Percentiles rank a stretch among this genome's conserved stretches.
Evolutionary conservation across 495 filamentous ascomycete genomes (phyloP).

Genomic region (Apodospora peruviana): DNA sequence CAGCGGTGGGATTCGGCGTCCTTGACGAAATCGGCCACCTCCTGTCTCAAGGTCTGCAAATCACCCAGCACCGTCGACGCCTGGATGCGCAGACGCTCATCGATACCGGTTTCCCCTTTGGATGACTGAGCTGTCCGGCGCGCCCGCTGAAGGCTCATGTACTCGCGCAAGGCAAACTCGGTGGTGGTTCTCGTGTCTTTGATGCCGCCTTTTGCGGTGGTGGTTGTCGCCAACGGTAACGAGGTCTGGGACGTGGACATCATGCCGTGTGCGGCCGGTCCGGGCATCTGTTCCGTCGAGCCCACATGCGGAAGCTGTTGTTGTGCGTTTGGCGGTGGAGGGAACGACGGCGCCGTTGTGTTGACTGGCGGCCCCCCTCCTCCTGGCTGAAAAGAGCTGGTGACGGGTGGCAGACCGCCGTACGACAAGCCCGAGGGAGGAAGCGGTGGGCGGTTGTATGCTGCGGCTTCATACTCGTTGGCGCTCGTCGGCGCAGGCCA

Average conservation of each 20-base stretch:
- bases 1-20: conserved; percentile 33
- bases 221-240: conserved; percentile 5
- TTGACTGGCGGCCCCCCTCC: conserved; percentile 12
- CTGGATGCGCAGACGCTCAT: conserved; percentile 30
- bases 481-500: neutral
- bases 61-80: conserved; percentile 27
- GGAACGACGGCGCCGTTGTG: conserved; percentile 9
- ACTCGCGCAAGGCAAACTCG: conserved; percentile 31
- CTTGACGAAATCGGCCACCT: conserved; percentile 26
- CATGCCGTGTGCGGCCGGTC: conserved; percentile 1
- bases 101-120: conserved; percentile 14
- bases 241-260: neutral
- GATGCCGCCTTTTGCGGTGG: conserved; percentile 10
- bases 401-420: conserved; percentile 2
- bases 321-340: conserved; percentile 1
- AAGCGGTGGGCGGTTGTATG: neutral
- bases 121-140: no score
- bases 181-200: conserved; percentile 15
- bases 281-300: conserved; percentile 8
- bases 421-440: conserved; percentile 3
- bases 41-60: conserved; percentile 22
- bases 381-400: no score
- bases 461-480: neutral
- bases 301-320: neutral
- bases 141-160: conserved; percentile 24